Conservation (phyloP, 768 basidiomycete genomes). For the Suillus sp. region DNA sequence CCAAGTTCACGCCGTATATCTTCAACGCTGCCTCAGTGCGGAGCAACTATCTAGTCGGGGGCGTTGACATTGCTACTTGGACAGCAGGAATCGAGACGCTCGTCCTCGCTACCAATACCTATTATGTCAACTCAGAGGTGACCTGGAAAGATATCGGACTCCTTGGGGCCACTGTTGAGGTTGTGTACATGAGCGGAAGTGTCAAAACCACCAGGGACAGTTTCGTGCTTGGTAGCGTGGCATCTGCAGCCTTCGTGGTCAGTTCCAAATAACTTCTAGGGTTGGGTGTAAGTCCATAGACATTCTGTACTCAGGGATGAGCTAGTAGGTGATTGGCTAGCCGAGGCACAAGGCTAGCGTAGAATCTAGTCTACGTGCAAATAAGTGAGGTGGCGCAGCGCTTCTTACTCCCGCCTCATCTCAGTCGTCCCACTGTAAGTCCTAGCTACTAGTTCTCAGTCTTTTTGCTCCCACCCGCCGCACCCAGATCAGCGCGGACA, state of each 20-base stretch:
- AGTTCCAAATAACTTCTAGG: neutral
- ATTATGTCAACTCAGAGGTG: constrained; percentile 41
- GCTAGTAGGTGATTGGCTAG: too few species aligned
- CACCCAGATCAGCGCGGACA: too few species aligned
- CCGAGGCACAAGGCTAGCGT: too few species aligned
- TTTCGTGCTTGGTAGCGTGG: constrained; percentile 29
- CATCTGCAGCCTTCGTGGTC: constrained; percentile 26
- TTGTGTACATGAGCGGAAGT: constrained; percentile 22
- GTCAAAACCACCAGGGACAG: constrained; percentile 7
- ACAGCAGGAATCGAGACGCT: constrained; percentile 42
- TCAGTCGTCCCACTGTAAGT: too few species aligned
- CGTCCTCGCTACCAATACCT: constrained; percentile 54
- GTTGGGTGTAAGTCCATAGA: neutral
- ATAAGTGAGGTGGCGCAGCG: too few species aligned
- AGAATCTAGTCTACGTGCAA: too few species aligned
- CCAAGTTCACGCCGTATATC: constrained; percentile 49
- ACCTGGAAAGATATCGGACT: constrained; percentile 34
- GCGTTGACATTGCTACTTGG: constrained; percentile 58
- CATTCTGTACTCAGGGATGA: neutral
- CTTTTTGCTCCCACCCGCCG: too few species aligned
- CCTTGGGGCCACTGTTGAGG: neutral
- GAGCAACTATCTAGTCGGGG: constrained; percentile 40
- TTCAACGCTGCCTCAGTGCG: constrained; percentile 44
- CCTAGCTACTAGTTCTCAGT: too few species aligned
- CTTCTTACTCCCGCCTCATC: too few species aligned